Percentiles rank a stretch among this genome's conserved stretches.
These are phyloP conservation scores for Microstegium vimineum DNA, from an alignment of 176 grass and related monocot genomes.

Conservation along the genomic window DNA sequence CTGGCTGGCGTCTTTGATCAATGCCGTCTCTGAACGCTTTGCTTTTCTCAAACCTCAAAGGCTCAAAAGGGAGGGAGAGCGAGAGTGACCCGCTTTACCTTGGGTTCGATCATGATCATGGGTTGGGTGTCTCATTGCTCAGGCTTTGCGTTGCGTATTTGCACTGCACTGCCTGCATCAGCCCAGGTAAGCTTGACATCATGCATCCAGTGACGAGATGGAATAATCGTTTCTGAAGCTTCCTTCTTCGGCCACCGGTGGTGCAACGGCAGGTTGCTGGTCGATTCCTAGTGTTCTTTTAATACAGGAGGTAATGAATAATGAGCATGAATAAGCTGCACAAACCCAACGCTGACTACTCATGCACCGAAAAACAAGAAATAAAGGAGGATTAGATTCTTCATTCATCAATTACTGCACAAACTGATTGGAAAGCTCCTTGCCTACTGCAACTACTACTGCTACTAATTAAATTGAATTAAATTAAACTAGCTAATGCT, in stretches of 20 bases:
- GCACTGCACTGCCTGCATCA: constrained; percentile 1
- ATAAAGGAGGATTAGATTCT: neutral
- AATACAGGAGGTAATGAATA: neutral
- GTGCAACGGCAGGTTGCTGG: constrained; percentile 11
- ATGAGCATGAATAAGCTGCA: neutral
- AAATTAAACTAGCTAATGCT: neutral
- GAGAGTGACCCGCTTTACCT: too few relatives aligned
- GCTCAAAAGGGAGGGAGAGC: too few relatives aligned
- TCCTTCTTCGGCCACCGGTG: neutral
- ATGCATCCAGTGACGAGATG: neutral
- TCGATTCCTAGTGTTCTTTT: constrained; percentile 16
- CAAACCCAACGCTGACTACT: neutral
- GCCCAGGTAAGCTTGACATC: constrained; percentile 34
- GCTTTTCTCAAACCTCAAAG: too few relatives aligned
- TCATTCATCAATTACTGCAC: neutral
- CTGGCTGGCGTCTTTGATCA: neutral
- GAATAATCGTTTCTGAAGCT: neutral
- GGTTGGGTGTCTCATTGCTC: too few relatives aligned
- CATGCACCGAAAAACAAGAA: neutral
- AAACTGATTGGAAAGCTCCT: neutral
- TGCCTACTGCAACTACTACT: neutral
- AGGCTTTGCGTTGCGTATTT: neutral
- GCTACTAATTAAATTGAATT: too few relatives aligned
- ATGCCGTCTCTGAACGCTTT: neutral
- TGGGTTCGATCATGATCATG: too few relatives aligned